Percentiles rank a stretch among this genome's conserved stretches.
These are phyloP conservation scores for Naganishia randhawae DNA, from an alignment of 768 basidiomycete genomes.

Conservation along the genomic window DNA sequence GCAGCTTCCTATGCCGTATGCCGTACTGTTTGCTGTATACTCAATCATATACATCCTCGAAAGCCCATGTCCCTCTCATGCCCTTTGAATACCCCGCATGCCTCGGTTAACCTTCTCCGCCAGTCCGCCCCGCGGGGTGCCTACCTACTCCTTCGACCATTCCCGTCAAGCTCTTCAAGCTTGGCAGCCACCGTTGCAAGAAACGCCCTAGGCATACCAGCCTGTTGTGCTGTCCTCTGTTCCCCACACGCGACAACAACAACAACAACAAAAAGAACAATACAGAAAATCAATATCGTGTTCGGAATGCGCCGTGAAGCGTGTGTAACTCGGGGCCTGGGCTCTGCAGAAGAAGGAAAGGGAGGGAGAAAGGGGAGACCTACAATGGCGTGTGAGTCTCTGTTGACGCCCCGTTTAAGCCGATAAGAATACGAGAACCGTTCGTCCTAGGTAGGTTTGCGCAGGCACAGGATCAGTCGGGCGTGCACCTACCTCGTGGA, in stretches of 20 bases:
- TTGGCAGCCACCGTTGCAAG: constrained; percentile 28
- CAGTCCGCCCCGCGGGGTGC: no score
- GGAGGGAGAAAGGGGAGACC: constrained; percentile 21
- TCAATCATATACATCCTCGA: no score
- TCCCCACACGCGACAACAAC: background rate
- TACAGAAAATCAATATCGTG: background rate
- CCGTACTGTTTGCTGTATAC: no score
- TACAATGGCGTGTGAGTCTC: constrained; percentile 70
- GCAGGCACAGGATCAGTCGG: background rate
- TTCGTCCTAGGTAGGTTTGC: constrained; percentile 57
- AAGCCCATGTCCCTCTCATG: no score
- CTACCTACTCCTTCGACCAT: background rate
- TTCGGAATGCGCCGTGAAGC: background rate
- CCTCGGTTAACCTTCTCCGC: no score
- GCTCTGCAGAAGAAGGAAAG: background rate
- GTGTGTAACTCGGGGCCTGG: background rate
- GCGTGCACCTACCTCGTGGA: background rate
- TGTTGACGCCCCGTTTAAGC: constrained; percentile 76
- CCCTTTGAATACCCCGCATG: no score
- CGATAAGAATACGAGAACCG: constrained; percentile 80
- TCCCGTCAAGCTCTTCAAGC: background rate
- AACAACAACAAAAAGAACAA: background rate
- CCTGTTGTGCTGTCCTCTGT: constrained; percentile 78
- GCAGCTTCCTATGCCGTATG: background rate
- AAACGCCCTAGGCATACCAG: constrained; percentile 65